Conservation (phyloP, 768 basidiomycete genomes). For the Epithele typhae region DNA sequence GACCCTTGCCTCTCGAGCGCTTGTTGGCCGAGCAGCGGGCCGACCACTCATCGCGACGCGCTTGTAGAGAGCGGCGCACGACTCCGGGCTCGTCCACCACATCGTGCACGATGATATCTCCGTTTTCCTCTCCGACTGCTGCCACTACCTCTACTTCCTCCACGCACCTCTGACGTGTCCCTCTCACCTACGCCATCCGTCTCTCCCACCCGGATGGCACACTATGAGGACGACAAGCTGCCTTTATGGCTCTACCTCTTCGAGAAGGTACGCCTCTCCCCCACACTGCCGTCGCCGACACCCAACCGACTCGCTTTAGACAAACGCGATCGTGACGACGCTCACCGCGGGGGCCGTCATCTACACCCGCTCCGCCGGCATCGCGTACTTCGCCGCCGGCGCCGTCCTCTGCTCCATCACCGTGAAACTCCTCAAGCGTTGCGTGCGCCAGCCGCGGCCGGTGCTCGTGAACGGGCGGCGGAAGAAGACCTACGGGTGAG, state of each 20-base stretch:
- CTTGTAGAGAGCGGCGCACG: too few relatives aligned
- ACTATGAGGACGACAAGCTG: not conserved
- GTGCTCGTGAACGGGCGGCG: slow-evolving; percentile 28
- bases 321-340: slow-evolving; percentile 50
- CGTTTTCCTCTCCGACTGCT: too few relatives aligned
- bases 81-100: too few relatives aligned
- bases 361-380: slow-evolving; percentile 59
- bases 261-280: slow-evolving; percentile 8
- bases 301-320: slow-evolving; percentile 34
- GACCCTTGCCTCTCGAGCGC: too few relatives aligned
- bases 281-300: not conserved
- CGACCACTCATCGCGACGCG: too few relatives aligned
- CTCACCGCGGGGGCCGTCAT: slow-evolving; percentile 47
- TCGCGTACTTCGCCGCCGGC: slow-evolving; percentile 55
- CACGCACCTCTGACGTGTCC: too few relatives aligned
- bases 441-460: slow-evolving; percentile 66
- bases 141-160: too few relatives aligned
- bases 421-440: slow-evolving; percentile 57
- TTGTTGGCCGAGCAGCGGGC: too few relatives aligned
- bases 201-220: too few relatives aligned
- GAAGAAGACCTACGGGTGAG: slow-evolving; percentile 69
- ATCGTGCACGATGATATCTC: too few relatives aligned
- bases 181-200: too few relatives aligned
- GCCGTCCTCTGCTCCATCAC: slow-evolving; percentile 51
- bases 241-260: slow-evolving; percentile 12